phyloP scores from a whole-genome alignment of 176 grass and related monocot species.

The Oryza rufipogon region DNA sequence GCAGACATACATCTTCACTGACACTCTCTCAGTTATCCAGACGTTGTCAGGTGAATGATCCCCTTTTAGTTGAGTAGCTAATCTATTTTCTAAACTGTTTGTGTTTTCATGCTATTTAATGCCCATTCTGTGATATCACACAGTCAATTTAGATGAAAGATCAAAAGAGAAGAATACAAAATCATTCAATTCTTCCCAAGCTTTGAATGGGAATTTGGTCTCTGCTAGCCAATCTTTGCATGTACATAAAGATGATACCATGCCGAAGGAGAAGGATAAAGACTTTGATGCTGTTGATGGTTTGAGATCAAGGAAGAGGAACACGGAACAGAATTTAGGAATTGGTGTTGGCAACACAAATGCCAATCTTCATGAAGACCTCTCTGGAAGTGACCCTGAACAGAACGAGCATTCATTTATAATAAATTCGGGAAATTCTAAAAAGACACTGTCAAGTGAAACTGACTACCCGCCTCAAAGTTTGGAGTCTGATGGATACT shows the following conservation, averaged over 20 bases:
- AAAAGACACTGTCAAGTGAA: constrained; percentile 43
- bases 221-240: constrained; percentile 44
- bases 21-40: constrained; percentile 87
- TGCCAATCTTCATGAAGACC: constrained; percentile 53
- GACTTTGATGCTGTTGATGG: constrained; percentile 47
- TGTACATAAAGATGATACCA: constrained; percentile 42
- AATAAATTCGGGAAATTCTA: constrained; percentile 60
- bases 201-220: constrained; percentile 48
- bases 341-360: constrained; percentile 35
- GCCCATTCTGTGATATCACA: constrained; percentile 12
- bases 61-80: not conserved
- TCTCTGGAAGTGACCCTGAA: constrained; percentile 72
- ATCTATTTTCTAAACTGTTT: constrained; percentile 20
- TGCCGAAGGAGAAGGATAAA: constrained; percentile 42
- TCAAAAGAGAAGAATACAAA: constrained; percentile 58
- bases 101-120: constrained; percentile 34
- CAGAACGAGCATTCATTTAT: constrained; percentile 58
- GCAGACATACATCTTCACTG: constrained; percentile 89
- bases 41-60: constrained; percentile 71
- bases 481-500: constrained; percentile 58
- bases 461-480: constrained; percentile 56
- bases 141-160: constrained; percentile 83
- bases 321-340: constrained; percentile 37
- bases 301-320: constrained; percentile 73
- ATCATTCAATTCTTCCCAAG: constrained; percentile 50